Base-by-base conservation (phyloP, 768 basidiomycete species). In the Tylopilus balloui region DNA sequence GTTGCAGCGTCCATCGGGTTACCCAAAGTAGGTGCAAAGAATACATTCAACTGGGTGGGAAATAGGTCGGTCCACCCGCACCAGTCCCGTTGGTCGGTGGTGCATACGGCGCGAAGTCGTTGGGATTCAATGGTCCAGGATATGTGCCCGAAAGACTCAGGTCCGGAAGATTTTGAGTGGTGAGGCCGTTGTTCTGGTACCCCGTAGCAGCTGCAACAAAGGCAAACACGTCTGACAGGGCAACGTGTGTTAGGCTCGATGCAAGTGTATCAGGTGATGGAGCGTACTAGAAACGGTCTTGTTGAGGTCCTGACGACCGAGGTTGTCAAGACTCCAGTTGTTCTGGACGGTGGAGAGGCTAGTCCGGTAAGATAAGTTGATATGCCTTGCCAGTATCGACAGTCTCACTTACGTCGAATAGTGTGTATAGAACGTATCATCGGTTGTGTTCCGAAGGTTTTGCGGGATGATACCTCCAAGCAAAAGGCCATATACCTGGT, bases 251-350 rank as follows among this genome's bases (percentile, higher is more conserved):
- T 21, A 43, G 20, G 17, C 17, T 27, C 17, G n/a, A 13, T 12
- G 38, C 6, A 38, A 21, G 29, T 3, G 13, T 10, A n/a, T 10
- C 10, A 28, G 21, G 7, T 10, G 3, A 38, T 37, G 19, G 13
- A 34, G 9, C 59, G 34, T n/a, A 57, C 56, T 62, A 14, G 47
- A 17, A 14, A 59, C 47, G 11, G 54, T 73, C 68, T 69, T 67
- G 64, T 80, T 80, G 38, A 74, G 75, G 55, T 83, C 80, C 37
- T 71, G 69, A 31, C 81, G 74, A 15, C 81, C 83, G 17, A 84
- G 78, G 14, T 77, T 78, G 34, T 73, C 74, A 27, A 85, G 77
- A 4, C 66, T 64, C 82, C 83, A 84, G 66, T 84, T 85, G 31
- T 73, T 72, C 63, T 82, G 61, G 20, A 83, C 72, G 15, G 81